A percentile compares a stretch with the other conserved stretches of the same genome.
phyloP scores from a whole-genome alignment of 305 asterid species.

The Lippia alba region DNA sequence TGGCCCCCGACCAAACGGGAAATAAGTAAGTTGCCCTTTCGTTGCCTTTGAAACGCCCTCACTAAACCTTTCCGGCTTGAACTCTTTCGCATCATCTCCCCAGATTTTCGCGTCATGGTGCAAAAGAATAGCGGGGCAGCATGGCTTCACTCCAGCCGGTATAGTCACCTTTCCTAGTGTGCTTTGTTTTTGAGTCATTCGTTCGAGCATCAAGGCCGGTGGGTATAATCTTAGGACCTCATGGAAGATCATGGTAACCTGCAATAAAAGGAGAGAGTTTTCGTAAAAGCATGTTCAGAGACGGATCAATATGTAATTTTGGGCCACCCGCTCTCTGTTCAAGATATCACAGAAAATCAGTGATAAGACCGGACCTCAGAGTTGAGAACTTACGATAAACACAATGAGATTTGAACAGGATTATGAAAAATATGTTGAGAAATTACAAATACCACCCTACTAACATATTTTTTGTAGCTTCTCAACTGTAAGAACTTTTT shows the following conservation, averaged over 20 bases:
- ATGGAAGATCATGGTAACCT: conserved; percentile 55
- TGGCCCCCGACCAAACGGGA: conserved; percentile 66
- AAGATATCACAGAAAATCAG: too few relatives aligned
- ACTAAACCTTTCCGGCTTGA: conserved; percentile 60
- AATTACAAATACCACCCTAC: too few relatives aligned
- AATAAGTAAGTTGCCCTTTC: conserved; percentile 37
- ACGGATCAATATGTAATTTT: too few relatives aligned
- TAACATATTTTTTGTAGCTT: too few relatives aligned
- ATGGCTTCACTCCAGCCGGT: conserved; percentile 51
- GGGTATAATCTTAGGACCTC: conserved; percentile 78
- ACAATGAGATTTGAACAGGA: too few relatives aligned
- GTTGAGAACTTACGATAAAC: too few relatives aligned
- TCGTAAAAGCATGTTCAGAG: too few relatives aligned
- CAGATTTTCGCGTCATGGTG: conserved; percentile 58
- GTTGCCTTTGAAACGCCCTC: conserved; percentile 56
- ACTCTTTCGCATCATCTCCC: conserved; percentile 66
- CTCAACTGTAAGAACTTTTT: too few relatives aligned
- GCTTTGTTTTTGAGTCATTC: conserved; percentile 41
- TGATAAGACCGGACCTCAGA: too few relatives aligned
- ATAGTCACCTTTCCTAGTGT: conserved; percentile 42
- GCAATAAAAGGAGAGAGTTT: too few relatives aligned
- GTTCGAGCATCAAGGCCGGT: conserved; percentile 42
- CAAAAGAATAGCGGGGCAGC: conserved; percentile 37
- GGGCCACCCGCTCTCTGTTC: too few relatives aligned
- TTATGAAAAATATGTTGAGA: too few relatives aligned